Conservation (phyloP, 371 early-diverging fungal species). For the Mucor mucedo region DNA sequence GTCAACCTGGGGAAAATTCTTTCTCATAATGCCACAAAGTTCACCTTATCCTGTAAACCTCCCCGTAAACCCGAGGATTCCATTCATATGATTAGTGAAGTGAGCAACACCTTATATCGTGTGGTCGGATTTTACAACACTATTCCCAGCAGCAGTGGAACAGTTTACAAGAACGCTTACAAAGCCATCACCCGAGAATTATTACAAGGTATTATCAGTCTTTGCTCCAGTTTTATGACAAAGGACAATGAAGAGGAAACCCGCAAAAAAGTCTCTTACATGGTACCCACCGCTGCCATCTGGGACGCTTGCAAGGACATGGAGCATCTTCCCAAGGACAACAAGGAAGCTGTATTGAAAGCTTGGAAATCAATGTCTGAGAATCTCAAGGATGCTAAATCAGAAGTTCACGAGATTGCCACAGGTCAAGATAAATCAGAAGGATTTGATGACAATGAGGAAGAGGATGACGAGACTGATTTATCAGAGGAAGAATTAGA, state of each 20-base stretch:
- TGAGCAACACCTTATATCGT: conserved; percentile 47
- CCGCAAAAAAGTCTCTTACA: conserved; percentile 22
- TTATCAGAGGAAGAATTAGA: conserved; percentile 29
- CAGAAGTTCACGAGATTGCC: conserved; percentile 41
- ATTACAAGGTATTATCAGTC: conserved; percentile 31
- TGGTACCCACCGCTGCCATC: conserved; percentile 50
- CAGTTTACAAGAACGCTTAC: conserved; percentile 31
- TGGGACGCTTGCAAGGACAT: conserved; percentile 50
- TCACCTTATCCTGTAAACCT: conserved; percentile 55
- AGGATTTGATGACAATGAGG: conserved; percentile 48
- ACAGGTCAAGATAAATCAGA: conserved; percentile 41
- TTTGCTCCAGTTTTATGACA: conserved; percentile 36
- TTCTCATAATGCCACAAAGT: conserved; percentile 53
- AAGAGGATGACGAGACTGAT: conserved; percentile 36
- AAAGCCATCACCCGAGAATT: conserved; percentile 24
- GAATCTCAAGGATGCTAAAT: conserved; percentile 41
- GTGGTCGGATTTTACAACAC: conserved; percentile 47
- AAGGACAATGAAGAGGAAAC: conserved; percentile 4
- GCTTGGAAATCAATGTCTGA: conserved; percentile 30
- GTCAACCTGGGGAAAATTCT: conserved; percentile 42
- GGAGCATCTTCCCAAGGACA: conserved; percentile 31
- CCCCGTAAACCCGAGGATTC: conserved; percentile 48
- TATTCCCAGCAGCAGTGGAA: conserved; percentile 33
- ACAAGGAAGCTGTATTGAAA: conserved; percentile 36
- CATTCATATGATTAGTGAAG: conserved; percentile 41